phyloP scores from a whole-genome alignment of 2,329 filamentous ascomycete species.

The Botrytis galanthina region DNA sequence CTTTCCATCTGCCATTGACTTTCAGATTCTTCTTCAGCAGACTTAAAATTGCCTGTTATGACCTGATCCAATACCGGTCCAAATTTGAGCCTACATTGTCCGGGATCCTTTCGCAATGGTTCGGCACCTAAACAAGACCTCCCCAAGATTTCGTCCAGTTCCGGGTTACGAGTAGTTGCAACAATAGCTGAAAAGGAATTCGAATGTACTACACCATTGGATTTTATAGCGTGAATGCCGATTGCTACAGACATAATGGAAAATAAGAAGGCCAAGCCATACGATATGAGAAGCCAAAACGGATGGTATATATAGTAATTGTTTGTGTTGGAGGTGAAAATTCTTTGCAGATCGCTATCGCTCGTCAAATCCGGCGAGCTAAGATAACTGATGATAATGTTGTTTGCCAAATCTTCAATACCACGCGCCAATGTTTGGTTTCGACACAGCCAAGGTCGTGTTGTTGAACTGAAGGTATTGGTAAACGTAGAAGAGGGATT shows the following conservation, averaged over 20 bases:
- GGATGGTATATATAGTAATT: constrained; percentile 23
- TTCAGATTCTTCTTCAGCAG: not conserved
- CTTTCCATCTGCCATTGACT: not conserved
- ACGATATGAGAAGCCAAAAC: constrained; percentile 15
- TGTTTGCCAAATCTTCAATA: constrained; percentile 30
- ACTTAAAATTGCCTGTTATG: not conserved
- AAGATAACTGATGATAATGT: constrained; percentile 32
- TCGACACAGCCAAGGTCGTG: constrained; percentile 25
- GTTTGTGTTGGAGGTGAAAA: constrained; percentile 10
- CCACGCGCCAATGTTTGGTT: constrained; percentile 25
- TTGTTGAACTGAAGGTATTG: not conserved
- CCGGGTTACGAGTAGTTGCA: constrained; percentile 22
- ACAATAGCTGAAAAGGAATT: constrained; percentile 28
- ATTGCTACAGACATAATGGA: not conserved
- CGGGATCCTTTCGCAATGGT: not conserved
- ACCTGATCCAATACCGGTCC: not conserved
- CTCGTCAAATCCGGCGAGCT: constrained; percentile 14
- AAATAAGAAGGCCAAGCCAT: constrained; percentile 18
- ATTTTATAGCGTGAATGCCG: constrained; percentile 19
- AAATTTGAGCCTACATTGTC: not conserved
- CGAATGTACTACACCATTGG: constrained; percentile 25
- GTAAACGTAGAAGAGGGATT: not conserved
- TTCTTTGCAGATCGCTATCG: not conserved
- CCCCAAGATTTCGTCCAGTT: constrained; percentile 14
- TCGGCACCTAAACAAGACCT: constrained; percentile 15